phyloP scores from a whole-genome alignment of 805 yeast species.

The Nakazawaea pomicola region DNA sequence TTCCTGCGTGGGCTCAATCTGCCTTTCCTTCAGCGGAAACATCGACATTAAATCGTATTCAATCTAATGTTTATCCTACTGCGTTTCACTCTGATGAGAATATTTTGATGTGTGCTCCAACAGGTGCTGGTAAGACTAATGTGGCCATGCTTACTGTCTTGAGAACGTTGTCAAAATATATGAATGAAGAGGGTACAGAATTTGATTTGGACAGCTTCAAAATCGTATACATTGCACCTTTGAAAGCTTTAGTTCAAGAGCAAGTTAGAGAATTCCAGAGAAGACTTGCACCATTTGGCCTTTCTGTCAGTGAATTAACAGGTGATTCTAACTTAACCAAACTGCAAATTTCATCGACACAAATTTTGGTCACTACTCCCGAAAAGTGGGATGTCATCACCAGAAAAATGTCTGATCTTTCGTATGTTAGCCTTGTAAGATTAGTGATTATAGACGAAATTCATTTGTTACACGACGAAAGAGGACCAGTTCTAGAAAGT shows the following conservation, averaged over 20 bases:
- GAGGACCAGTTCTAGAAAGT: constrained; percentile 93
- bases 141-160: constrained; percentile 85
- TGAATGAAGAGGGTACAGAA: constrained; percentile 40
- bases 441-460: constrained; percentile 86
- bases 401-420: constrained; percentile 66
- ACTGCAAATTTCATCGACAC: constrained; percentile 72
- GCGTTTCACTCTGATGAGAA: constrained; percentile 73
- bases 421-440: constrained; percentile 59
- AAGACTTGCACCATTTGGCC: constrained; percentile 57
- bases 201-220: constrained; percentile 56
- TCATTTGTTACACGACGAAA: constrained; percentile 85
- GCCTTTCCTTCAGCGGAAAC: constrained; percentile 73
- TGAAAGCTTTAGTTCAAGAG: constrained; percentile 93
- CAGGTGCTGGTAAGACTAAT: constrained; percentile 98
- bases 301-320: constrained; percentile 78
- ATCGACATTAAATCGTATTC: constrained; percentile 68
- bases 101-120: constrained; percentile 88
- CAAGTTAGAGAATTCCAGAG: constrained; percentile 83
- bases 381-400: constrained; percentile 98
- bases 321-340: constrained; percentile 82
- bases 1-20: constrained; percentile 79
- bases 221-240: constrained; percentile 86
- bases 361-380: constrained; percentile 86
- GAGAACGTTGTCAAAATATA: constrained; percentile 50
- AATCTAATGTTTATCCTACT: constrained; percentile 73